Evolutionary conservation across 768 basidiomycete genomes (phyloP).

Genomic region (Serendipita sp.): DNA sequence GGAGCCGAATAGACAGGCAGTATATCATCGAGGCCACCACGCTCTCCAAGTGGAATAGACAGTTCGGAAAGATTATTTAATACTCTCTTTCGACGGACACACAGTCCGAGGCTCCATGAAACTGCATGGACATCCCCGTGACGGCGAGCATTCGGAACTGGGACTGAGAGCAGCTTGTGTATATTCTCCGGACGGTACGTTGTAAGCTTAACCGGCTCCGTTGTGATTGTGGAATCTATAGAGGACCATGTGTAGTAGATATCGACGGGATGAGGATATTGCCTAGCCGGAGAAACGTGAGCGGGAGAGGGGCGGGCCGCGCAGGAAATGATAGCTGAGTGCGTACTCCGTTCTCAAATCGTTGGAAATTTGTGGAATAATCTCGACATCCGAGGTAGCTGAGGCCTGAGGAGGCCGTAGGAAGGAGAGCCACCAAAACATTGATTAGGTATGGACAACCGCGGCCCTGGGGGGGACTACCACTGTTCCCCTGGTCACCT

Average conservation of each 20-base stretch:
- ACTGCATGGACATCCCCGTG: slow-evolving; percentile 25
- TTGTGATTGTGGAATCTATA: slow-evolving; percentile 16
- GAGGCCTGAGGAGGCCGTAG: not conserved
- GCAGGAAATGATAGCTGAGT: not conserved
- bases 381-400: not conserved
- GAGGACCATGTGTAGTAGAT: slow-evolving; percentile 11
- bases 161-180: slow-evolving; percentile 61
- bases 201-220: slow-evolving; percentile 46
- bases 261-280: slow-evolving; percentile 41
- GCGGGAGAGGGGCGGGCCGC: slow-evolving; percentile 23
- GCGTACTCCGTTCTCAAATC: slow-evolving; percentile 67
- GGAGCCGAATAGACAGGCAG: slow-evolving; percentile 60
- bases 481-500: too few relatives aligned
- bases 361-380: slow-evolving; percentile 52
- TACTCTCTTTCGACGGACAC: slow-evolving; percentile 17
- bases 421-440: slow-evolving; percentile 1
- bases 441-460: not conserved
- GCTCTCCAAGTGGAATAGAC: slow-evolving; percentile 28
- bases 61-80: slow-evolving; percentile 15
- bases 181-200: slow-evolving; percentile 51
- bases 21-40: slow-evolving; percentile 27
- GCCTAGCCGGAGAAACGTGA: slow-evolving; percentile 32
- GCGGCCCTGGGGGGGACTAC: too few relatives aligned
- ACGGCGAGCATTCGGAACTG: slow-evolving; percentile 36
- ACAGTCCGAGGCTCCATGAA: slow-evolving; percentile 49